Base-by-base conservation (phyloP, 495 filamentous ascomycete genomes). In the Clavariopsis aquatica region DNA sequence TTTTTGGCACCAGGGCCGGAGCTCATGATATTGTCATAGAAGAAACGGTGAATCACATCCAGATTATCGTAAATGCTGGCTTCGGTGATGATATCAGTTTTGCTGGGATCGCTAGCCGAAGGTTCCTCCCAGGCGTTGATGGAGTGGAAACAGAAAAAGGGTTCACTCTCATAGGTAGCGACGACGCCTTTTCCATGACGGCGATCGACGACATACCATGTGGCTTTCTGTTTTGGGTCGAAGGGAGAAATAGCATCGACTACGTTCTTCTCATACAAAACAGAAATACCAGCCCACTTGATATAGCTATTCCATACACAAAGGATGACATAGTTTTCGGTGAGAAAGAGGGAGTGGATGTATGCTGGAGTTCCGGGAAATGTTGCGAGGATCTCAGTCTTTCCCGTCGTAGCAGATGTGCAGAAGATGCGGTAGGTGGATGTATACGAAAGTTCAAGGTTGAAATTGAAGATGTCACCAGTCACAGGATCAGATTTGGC, bases 401-500 rank as follows among this genome's bases (percentile, higher is more conserved):
- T 74, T 0, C 87, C 89, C 0, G 82, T 88, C 0, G 80, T 69
- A 0, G 82, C 81, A 7, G 78, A 85, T 15, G 85, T 81, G 4
- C 75, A 71, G 72, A 92, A 93, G 27, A 92, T 70, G 1, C 87
- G 84, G 66, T 92, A 94, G 0, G 81, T 83, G 5, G 77, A 64
- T 0, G 64, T 68, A 15, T 52, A 55, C 10, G 79, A 80, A 4
- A 85, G 46, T 1, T 79, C 69, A 34, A 91, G 82, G 71, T 93
- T 93, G 77, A 81, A 91, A 70, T 92, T 93, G 77, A 82, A 90
- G n/a, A 89, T 71, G 63, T 92, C 89, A 1, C 90, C 90, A 0
- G 87, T 92, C 0, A 78, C 67, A 0, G 88, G 89, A 65, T 92
- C 88, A 0, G 79, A 78, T n/a, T 85, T 83, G 6, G 88, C 83